Evolutionary conservation across 2,329 filamentous ascomycete species (phyloP).

Genomic region (Scopulariopsis brevicaulis): DNA sequence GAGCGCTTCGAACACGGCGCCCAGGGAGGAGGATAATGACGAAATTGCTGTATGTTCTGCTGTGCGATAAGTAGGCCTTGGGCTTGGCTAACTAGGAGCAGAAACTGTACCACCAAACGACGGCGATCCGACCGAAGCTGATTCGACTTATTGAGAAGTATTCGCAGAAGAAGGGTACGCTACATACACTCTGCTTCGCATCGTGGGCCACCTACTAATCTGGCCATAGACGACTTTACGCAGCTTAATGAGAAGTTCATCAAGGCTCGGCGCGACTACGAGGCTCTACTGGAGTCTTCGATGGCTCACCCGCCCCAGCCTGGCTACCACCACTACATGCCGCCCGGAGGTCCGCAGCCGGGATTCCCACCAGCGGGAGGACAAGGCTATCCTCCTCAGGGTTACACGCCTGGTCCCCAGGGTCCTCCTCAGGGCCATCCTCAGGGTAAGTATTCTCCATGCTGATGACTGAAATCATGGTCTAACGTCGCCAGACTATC

Average conservation of each 20-base stretch:
- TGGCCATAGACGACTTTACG: slow-evolving; percentile 78
- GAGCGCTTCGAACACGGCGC: slow-evolving; percentile 72
- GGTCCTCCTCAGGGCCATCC: slow-evolving; percentile 18
- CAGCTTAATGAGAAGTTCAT: slow-evolving; percentile 99
- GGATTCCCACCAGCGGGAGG: slow-evolving; percentile 27
- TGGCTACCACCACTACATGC: slow-evolving; percentile 60
- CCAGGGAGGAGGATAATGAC: slow-evolving; percentile 85
- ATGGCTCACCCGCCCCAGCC: slow-evolving; percentile 89
- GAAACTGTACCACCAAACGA: slow-evolving; percentile 81
- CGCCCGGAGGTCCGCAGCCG: slow-evolving; percentile 33
- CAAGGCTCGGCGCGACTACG: slow-evolving; percentile 93
- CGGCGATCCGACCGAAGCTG: slow-evolving; percentile 89
- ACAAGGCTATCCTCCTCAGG: slow-evolving; percentile 26
- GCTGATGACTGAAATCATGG: neutral
- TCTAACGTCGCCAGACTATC: neutral
- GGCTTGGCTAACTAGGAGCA: slow-evolving; percentile 13
- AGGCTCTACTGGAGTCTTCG: slow-evolving; percentile 86
- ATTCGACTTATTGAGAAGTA: slow-evolving; percentile 99
- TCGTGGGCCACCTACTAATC: neutral
- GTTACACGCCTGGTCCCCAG: slow-evolving; percentile 48
- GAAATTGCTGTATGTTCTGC: slow-evolving; percentile 65
- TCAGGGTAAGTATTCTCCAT: neutral
- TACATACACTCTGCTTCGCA: too few relatives aligned
- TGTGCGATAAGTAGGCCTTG: too few relatives aligned
- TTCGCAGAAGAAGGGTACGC: slow-evolving; percentile 89